Evolutionary conservation across 441 rosid genomes (phyloP).

Genomic region (Corymbia calophylla): DNA sequence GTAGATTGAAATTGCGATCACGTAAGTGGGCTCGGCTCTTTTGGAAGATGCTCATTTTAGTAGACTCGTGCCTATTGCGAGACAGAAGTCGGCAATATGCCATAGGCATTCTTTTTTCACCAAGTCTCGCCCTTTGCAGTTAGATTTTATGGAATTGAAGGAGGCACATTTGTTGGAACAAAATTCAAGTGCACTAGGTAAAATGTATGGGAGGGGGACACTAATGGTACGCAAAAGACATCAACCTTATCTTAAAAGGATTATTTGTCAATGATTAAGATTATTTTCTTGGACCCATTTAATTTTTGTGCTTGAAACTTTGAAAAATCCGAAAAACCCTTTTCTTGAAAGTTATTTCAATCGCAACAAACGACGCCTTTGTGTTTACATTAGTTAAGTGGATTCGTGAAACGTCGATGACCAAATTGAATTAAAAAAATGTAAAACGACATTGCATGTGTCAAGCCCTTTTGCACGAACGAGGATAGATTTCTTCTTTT

Average conservation of each 20-base stretch:
- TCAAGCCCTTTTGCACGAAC: background rate
- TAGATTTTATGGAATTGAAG: background rate
- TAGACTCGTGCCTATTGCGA: background rate
- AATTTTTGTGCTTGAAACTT: background rate
- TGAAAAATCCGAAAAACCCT: background rate
- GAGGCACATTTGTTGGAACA: background rate
- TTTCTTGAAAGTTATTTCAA: background rate
- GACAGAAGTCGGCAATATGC: background rate
- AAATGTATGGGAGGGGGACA: background rate
- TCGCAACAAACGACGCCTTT: background rate
- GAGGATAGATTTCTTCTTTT: background rate
- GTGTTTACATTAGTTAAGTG: background rate
- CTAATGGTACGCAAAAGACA: background rate
- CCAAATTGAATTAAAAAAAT: background rate
- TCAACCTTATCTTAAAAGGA: too few relatives aligned
- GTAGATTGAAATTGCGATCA: background rate
- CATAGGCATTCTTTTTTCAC: accelerated
- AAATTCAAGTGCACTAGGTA: background rate
- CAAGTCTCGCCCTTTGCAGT: background rate
- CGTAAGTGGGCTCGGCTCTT: background rate
- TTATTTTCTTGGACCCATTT: background rate
- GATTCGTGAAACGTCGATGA: background rate
- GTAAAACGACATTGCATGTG: background rate
- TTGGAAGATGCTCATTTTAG: background rate
- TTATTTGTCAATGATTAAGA: too few relatives aligned